These are phyloP conservation scores for Pleurotus tuber-regium DNA, from an alignment of 768 basidiomycete species.

Conservation along the genomic window DNA sequence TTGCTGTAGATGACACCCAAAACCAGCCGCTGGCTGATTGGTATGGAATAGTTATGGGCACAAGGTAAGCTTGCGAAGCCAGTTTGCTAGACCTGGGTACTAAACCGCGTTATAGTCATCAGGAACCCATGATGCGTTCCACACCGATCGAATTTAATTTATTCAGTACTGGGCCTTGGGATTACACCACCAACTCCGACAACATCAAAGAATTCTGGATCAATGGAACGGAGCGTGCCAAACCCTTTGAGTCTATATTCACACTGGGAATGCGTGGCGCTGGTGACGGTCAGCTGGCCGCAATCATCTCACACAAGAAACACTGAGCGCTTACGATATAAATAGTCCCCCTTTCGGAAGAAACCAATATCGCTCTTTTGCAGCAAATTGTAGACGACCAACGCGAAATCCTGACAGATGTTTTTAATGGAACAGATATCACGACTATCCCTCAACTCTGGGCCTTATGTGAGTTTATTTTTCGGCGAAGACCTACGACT, in stretches of 20 bases:
- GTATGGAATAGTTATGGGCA: conserved; percentile 72
- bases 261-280: conserved; percentile 72
- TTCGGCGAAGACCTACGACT: not conserved
- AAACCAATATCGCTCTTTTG: conserved; percentile 47
- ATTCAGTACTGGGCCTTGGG: conserved; percentile 58
- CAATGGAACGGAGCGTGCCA: conserved; percentile 55
- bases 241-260: conserved; percentile 58
- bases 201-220: conserved; percentile 63
- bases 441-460: conserved; percentile 63
- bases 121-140: conserved; percentile 76
- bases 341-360: conserved; percentile 54
- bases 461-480: conserved; percentile 46
- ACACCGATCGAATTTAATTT: conserved; percentile 64
- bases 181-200: conserved; percentile 53
- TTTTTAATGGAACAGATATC: conserved; percentile 45
- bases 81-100: too few species aligned
- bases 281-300: conserved; percentile 50
- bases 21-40: conserved; percentile 63
- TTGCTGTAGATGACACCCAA: conserved; percentile 54
- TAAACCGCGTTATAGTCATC: conserved; percentile 39
- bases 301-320: too few species aligned
- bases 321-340: too few species aligned
- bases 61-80: conserved; percentile 49
- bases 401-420: conserved; percentile 52
- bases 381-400: conserved; percentile 60